phyloP scores from a whole-genome alignment of 106 monocot genomes.

The Platanthera zijinensis region DNA sequence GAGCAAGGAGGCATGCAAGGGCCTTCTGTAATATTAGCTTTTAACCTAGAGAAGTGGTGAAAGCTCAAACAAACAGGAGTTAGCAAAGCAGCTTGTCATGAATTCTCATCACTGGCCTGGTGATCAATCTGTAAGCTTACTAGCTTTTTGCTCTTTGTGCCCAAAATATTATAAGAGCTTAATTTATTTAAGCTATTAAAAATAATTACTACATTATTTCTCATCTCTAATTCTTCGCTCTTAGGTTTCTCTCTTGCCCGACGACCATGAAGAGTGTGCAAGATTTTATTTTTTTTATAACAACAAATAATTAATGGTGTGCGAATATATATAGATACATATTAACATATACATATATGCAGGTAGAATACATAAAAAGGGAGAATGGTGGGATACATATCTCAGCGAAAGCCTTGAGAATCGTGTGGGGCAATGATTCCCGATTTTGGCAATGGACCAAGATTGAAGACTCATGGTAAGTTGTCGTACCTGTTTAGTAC shows the following conservation, averaged over 20 bases:
- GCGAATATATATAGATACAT: neutral
- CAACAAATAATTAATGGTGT: too few species aligned
- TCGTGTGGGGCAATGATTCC: conserved; percentile 11
- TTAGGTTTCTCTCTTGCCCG: too few species aligned
- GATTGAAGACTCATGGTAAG: neutral
- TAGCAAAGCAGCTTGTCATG: neutral
- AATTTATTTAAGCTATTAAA: too few species aligned
- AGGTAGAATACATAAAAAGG: neutral
- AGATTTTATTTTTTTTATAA: too few species aligned
- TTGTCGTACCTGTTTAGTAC: too few species aligned
- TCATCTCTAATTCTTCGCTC: too few species aligned
- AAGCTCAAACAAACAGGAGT: neutral
- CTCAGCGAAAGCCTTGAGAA: conserved; percentile 14
- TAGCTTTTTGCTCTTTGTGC: neutral
- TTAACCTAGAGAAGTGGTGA: too few species aligned
- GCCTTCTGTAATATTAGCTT: too few species aligned
- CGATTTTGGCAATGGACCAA: conserved; percentile 16
- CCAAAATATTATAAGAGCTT: too few species aligned
- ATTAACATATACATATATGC: neutral
- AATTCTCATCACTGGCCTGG: neutral
- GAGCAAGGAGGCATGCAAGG: too few species aligned
- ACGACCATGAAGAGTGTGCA: too few species aligned
- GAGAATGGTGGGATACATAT: neutral
- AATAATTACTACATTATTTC: too few species aligned
- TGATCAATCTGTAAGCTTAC: neutral